Percentiles rank a stretch among this genome's conserved stretches.
These are phyloP conservation scores for Neckera pumila DNA, from an alignment of 225 moss, liverwort and hornwort genomes.

Conservation along the genomic window DNA sequence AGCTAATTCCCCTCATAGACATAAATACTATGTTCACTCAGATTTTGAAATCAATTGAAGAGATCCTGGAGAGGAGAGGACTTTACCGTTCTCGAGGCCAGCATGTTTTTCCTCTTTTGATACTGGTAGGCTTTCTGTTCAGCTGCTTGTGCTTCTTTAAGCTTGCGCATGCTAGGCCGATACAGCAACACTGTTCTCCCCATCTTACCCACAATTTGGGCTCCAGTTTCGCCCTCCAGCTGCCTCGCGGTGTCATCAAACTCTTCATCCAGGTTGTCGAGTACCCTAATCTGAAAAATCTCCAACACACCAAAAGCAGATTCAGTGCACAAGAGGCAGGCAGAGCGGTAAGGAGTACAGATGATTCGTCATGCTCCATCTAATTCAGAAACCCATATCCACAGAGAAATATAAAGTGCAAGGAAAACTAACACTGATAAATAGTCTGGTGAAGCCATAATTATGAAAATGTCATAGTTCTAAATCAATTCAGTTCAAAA, in stretches of 20 bases:
- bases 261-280: constrained; percentile 61
- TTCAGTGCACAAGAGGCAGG: neutral
- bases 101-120: constrained; percentile 5
- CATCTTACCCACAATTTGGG: constrained; percentile 69
- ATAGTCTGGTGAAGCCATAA: neutral
- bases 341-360: neutral
- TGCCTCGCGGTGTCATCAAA: constrained; percentile 36
- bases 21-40: neutral
- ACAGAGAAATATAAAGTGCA: neutral
- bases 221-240: constrained; percentile 57
- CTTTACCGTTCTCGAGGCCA: constrained; percentile 17
- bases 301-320: neutral
- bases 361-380: neutral
- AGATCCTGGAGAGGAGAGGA: neutral
- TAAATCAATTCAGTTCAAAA: neutral
- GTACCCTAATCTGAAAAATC: constrained; percentile 49
- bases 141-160: constrained; percentile 39
- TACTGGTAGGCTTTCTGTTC: constrained; percentile 25
- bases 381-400: neutral
- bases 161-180: constrained; percentile 71
- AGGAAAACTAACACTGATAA: neutral
- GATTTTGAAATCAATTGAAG: neutral
- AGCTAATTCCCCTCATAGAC: neutral
- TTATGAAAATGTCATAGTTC: neutral
- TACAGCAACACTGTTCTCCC: constrained; percentile 76